Conservation (phyloP, 208 protist genomes). For the Leishmania martiniquensis region DNA sequence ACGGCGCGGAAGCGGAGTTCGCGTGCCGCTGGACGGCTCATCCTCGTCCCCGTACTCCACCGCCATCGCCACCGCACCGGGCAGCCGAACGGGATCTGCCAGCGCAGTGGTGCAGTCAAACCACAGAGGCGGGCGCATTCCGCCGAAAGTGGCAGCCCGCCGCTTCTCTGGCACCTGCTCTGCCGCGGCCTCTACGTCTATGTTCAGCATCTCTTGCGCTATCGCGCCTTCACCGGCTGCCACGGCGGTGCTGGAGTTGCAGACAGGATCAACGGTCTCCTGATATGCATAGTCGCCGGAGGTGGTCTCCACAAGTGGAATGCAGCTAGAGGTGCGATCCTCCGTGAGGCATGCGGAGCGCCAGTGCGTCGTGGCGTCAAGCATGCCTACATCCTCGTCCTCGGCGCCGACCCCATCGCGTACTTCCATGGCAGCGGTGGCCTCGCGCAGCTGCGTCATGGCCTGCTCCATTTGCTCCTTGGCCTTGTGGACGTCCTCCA, state of each 20-base stretch:
- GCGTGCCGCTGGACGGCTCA: constrained; percentile 29
- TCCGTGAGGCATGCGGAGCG: constrained; percentile 31
- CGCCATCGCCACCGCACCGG: background rate
- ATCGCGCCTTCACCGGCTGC: background rate
- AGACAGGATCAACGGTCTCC: background rate
- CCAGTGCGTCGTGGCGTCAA: constrained; percentile 24
- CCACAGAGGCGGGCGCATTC: constrained; percentile 14
- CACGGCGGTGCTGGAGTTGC: background rate
- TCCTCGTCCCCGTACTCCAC: constrained; percentile 23
- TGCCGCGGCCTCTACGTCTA: constrained; percentile 20
- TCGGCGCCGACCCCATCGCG: background rate
- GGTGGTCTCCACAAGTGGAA: background rate
- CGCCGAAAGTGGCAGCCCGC: constrained; percentile 29
- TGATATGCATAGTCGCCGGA: background rate
- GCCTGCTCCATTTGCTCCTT: constrained; percentile 30
- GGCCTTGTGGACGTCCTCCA: constrained; percentile 29
- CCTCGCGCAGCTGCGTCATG: constrained; percentile 30
- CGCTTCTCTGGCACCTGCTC: constrained; percentile 15
- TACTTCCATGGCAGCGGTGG: background rate
- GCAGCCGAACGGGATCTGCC: constrained; percentile 6
- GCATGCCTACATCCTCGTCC: constrained; percentile 16
- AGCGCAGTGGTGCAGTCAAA: constrained; percentile 11
- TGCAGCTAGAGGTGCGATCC: constrained; percentile 3
- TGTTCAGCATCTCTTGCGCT: constrained; percentile 19
- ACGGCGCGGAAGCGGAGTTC: constrained; percentile 29